Base-by-base conservation (phyloP, 306 rosid genomes). In the Prosopis cineraria region DNA sequence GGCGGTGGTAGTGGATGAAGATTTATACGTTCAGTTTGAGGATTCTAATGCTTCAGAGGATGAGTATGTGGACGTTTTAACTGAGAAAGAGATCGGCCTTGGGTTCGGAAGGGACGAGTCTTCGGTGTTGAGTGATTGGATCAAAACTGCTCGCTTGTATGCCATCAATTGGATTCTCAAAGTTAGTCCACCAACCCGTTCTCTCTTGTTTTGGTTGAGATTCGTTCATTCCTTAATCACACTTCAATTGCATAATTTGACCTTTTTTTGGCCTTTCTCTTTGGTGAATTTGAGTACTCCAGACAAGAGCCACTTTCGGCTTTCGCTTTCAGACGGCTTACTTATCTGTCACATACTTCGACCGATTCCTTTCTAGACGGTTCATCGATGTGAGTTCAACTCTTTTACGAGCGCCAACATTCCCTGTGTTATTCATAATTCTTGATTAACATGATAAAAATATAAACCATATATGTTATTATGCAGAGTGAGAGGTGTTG, bases 321-420 rank as follows among this genome's bases (percentile, higher is more conserved):
- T 95, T 92, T 72, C 83, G 84, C 74, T 79, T 84, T 76, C 90
- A 86, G 79, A 95, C 98, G 10, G 95, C 93, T 73, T 95, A 92
- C 85, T 71, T 95, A 75, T 91, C 97, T 19, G 82, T 92, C 62
- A 82, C 90, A 36, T 95, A 89, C 86, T 87, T 92, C 30, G 98
- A 93, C 90, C 90, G 85, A n/a, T 90, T 90, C 83, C 90, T 93
- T 75, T 87, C 84, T 5, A 78, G 62, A 68, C 41, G 85, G 48
- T 74, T 85, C 78, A 85, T 90, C 76, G 82, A 77, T 82, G 98
- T 91, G 88, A 88, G 93, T 59, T 73, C n/a, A 13, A 20, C 14
- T 65, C 20, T 48, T 2, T 47, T 34, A 39, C 44, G 36, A 20
- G 33, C 34, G 44, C 13, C 60, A 56, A 56, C 9, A 55, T 29